Evolutionary conservation across 192 early-diverging fungal species (phyloP), one percentile per base, ranked within the genome.

Genomic region (Coemansia sp.): DNA sequence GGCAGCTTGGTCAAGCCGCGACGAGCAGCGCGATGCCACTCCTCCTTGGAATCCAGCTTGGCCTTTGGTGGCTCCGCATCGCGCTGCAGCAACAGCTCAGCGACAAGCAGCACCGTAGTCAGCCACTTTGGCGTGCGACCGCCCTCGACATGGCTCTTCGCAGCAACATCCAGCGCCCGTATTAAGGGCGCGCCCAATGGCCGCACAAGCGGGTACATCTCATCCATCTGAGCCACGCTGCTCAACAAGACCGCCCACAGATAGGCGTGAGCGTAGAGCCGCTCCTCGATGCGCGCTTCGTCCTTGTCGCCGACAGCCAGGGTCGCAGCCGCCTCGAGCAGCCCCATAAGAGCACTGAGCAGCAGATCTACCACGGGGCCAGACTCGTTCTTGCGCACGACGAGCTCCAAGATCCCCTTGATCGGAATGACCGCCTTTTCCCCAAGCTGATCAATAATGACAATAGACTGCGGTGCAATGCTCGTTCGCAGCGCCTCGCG

Each of bases 401-500:
- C 76, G 36, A 83, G 67, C 64, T 73, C 72, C 47, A 78, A 57
- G 23, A 71, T 70, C n/a, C 73, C 64, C 26, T 66, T 66, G 47
- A 72, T 61, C 33, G 72, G 69, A 1, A 72, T 11, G 7, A 79
- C 76, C 0, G 72, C 76, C 70, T 73, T 69, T 36, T 73, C 67
- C 34, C 72, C 75, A 48, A 70, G 61, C 62, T 73, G 68, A 61
- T 79, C 71, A 0, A 81, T 34, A 3, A 84, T 26, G 12, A 64
- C 73, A 43, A 81, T 69, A 4, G 59, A 60, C n/a, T 75, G 74
- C n/a, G 73, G 77, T 8, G 70, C 64, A 62, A 66, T 80, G 63
- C 85, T 87, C 59, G 75, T 75, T 39, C 74, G 80, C 68, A 83
- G 85, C 76, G 59, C 76, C 56, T 77, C 89, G 68, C 65, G 87